Percentiles rank a stretch among this genome's conserved stretches.
Conservation (phyloP, 306 rosid genomes). For the Castanea crenata region DNA sequence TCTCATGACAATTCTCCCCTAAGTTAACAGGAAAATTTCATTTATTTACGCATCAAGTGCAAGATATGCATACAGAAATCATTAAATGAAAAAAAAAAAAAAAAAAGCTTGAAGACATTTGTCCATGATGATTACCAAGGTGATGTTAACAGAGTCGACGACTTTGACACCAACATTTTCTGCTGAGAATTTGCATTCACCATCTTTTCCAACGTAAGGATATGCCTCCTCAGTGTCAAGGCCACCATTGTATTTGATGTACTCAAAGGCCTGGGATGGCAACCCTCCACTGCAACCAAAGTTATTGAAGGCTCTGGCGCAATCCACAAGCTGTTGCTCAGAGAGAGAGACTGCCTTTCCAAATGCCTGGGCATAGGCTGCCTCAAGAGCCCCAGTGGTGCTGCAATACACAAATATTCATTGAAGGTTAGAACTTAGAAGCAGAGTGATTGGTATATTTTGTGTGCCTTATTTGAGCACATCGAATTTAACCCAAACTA, state of each 20-base stretch:
- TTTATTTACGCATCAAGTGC: conserved; percentile 2
- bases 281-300: conserved; percentile 86
- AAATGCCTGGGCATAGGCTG: conserved; percentile 77
- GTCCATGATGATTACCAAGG: conserved; percentile 49
- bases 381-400: conserved; percentile 92
- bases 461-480: neutral
- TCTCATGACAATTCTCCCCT: conserved; percentile 16
- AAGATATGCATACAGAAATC: neutral
- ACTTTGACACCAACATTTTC: conserved; percentile 72
- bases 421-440: conserved; percentile 26
- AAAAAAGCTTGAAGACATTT: neutral
- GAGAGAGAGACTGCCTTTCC: conserved; percentile 76
- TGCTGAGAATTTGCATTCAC: conserved; percentile 56
- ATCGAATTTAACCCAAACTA: neutral
- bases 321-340: conserved; percentile 96
- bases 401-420: conserved; percentile 41
- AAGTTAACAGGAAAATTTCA: conserved; percentile 7
- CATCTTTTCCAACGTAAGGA: conserved; percentile 65
- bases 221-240: conserved; percentile 83
- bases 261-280: conserved; percentile 98
- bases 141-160: conserved; percentile 66
- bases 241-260: conserved; percentile 88
- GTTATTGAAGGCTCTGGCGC: conserved; percentile 90
- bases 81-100: neutral
- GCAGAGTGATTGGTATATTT: neutral